These are phyloP conservation scores for Podospora conica DNA, from an alignment of 495 filamentous ascomycete genomes.

Conservation along the genomic window DNA sequence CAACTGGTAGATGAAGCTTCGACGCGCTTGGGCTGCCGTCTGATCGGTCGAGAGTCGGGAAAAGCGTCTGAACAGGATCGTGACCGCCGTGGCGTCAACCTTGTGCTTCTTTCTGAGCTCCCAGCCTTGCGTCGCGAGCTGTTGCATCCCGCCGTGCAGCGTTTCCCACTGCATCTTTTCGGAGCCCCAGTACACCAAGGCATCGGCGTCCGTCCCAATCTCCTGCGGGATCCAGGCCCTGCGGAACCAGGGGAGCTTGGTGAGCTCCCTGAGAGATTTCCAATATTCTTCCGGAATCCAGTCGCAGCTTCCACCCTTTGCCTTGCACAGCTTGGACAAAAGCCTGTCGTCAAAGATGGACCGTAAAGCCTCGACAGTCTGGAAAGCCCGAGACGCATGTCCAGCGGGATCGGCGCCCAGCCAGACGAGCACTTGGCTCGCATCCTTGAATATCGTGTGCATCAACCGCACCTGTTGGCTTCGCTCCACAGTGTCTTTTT, in stretches of 20 bases:
- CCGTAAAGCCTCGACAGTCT: not conserved
- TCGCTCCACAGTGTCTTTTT: slow-evolving; percentile 8
- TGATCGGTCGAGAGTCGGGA: not conserved
- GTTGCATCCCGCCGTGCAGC: slow-evolving; percentile 1
- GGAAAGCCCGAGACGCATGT: slow-evolving; percentile 5
- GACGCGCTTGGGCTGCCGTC: not conserved
- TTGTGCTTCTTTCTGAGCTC: slow-evolving; percentile 15
- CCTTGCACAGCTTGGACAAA: slow-evolving; percentile 2
- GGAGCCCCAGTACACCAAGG: slow-evolving; percentile 6
- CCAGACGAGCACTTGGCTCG: slow-evolving; percentile 9
- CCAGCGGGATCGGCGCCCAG: slow-evolving; percentile 8
- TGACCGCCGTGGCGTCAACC: slow-evolving; percentile 5
- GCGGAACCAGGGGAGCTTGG: slow-evolving; percentile 12
- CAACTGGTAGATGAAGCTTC: slow-evolving; percentile 11
- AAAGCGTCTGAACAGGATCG: slow-evolving; percentile 7
- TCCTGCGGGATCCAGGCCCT: slow-evolving; percentile 12
- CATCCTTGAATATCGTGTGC: slow-evolving; percentile 8
- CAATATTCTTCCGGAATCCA: slow-evolving; percentile 12
- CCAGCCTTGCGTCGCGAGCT: slow-evolving; percentile 13
- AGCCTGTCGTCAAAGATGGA: slow-evolving; percentile 8
- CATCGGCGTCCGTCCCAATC: slow-evolving; percentile 10
- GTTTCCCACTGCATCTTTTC: slow-evolving; percentile 9
- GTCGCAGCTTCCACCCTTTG: slow-evolving; percentile 2
- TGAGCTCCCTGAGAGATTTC: slow-evolving; percentile 11
- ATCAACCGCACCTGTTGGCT: slow-evolving; percentile 11